A percentile compares a stretch with the other conserved stretches of the same genome.
phyloP scores from a whole-genome alignment of 139 green algal species.

The Chlorella sp. region DNA sequence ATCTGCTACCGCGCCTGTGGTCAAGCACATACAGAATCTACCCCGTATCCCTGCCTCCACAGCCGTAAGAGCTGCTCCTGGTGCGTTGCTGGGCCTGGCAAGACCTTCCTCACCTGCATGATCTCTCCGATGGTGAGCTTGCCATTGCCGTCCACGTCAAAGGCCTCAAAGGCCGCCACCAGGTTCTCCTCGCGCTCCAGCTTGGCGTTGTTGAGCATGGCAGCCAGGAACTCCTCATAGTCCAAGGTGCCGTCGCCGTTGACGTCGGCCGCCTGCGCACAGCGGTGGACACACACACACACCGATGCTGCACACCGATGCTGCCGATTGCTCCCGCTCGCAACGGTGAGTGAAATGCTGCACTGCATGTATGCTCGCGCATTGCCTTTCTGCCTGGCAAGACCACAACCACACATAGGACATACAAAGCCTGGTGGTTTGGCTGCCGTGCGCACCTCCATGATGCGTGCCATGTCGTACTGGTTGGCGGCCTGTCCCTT shows the following conservation, averaged over 20 bases:
- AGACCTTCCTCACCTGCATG: constrained; percentile 30
- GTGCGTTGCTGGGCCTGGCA: background rate
- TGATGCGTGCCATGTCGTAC: constrained; percentile 20
- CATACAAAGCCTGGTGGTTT: background rate
- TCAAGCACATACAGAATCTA: background rate
- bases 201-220: constrained; percentile 68
- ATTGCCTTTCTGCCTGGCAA: too few species aligned
- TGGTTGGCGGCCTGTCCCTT: constrained; percentile 30
- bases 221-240: constrained; percentile 75
- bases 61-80: background rate
- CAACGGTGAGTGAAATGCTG: too few species aligned
- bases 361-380: too few species aligned
- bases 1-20: background rate
- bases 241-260: constrained; percentile 26
- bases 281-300: too few species aligned
- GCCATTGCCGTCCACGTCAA: constrained; percentile 70
- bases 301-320: too few species aligned
- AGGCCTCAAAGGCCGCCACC: constrained; percentile 57
- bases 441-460: constrained; percentile 9
- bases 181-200: constrained; percentile 70
- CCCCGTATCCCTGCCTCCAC: background rate
- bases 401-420: background rate
- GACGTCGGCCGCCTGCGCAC: constrained; percentile 20
- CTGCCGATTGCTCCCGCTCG: too few species aligned
- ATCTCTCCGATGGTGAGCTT: constrained; percentile 64